These are phyloP conservation scores for Pseudogymnoascus sp. DNA, from an alignment of 2,329 filamentous ascomycete species.

Conservation along the genomic window DNA sequence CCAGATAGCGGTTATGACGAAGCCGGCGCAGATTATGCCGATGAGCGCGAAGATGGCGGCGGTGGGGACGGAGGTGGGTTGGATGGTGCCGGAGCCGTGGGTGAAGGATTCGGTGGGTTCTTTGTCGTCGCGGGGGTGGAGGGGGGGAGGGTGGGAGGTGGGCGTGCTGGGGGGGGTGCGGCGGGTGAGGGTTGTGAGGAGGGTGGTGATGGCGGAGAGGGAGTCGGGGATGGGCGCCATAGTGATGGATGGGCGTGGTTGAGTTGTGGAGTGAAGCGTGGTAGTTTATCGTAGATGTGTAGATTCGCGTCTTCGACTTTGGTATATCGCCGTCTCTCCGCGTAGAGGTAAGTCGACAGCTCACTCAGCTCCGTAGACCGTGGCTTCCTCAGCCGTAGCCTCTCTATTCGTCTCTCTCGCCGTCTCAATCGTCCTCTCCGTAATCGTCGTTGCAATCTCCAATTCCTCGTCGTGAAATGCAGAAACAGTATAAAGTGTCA, in stretches of 20 bases:
- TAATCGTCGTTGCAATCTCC: neutral
- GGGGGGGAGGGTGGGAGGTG: too few species aligned
- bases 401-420: neutral
- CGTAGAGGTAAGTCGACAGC: neutral
- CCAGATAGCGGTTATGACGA: conserved; percentile 75
- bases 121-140: too few species aligned
- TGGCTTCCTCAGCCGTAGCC: neutral
- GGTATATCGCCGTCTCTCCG: neutral
- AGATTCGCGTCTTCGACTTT: neutral
- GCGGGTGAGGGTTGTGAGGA: conserved; percentile 1
- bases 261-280: neutral
- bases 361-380: neutral
- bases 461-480: neutral
- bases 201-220: neutral
- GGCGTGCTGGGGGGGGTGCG: neutral
- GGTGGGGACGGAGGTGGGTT: conserved; percentile 44
- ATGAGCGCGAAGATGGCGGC: conserved; percentile 76
- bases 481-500: too few species aligned
- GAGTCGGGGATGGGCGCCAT: conserved; percentile 8
- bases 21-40: conserved; percentile 67
- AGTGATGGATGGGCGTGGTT: neutral
- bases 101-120: too few species aligned
- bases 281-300: neutral
- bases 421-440: neutral
- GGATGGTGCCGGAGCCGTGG: too few species aligned